A percentile compares a stretch with the other conserved stretches of the same genome.
Conservation (phyloP, 345 rosid genomes). For the Bretschneidera sinensis region DNA sequence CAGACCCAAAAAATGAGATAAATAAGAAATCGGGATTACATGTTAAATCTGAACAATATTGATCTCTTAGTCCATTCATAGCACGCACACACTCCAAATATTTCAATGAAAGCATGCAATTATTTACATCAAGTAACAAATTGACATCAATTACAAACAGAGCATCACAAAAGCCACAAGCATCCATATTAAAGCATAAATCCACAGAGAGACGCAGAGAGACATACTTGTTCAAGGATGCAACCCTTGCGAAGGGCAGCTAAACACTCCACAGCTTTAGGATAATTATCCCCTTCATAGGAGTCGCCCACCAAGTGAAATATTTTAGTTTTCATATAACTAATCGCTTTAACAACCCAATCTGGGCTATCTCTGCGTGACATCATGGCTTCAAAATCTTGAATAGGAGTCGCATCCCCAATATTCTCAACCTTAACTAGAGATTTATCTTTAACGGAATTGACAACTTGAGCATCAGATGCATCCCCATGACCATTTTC, state of each 20-base stretch:
- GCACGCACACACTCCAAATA: not conserved
- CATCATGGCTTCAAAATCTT: conserved; percentile 83
- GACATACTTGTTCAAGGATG: conserved; percentile 71
- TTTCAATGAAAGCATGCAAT: not conserved
- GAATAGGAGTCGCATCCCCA: conserved; percentile 59
- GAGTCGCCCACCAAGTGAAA: conserved; percentile 41
- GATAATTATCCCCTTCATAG: conserved; percentile 32
- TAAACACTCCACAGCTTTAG: conserved; percentile 55
- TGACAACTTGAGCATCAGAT: conserved; percentile 22
- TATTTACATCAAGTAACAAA: not conserved
- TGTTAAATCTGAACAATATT: no score
- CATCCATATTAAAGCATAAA: not conserved
- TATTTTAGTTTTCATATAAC: conserved; percentile 54
- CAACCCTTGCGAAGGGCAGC: conserved; percentile 78
- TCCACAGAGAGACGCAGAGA: conserved; percentile 12
- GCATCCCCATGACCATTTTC: conserved; percentile 28
- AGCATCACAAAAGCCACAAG: not conserved
- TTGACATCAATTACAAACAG: conserved; percentile 2
- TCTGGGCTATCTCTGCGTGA: conserved; percentile 70
- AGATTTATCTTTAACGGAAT: conserved; percentile 24
- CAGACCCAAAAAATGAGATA: not conserved
- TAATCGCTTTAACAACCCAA: conserved; percentile 62
- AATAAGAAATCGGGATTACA: no score
- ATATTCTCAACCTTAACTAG: conserved; percentile 29
- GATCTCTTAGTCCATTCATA: not conserved